Evolutionary conservation across 2,329 filamentous ascomycete genomes (phyloP).

Genomic region (Verticillium klebahnii): DNA sequence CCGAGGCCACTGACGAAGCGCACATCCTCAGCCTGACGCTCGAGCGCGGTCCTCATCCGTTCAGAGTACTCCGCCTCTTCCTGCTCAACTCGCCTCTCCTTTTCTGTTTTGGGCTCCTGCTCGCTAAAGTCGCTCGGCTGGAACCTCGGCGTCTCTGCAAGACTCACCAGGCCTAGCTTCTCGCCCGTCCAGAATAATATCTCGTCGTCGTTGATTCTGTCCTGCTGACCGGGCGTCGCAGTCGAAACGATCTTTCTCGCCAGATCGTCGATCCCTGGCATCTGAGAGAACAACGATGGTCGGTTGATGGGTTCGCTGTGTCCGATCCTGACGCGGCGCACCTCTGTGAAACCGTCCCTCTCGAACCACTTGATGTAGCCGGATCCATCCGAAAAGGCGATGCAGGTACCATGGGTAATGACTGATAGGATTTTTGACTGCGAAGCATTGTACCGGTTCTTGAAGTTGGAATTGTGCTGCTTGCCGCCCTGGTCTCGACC

Average conservation of each 20-base stretch:
- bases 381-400: constrained; percentile 80
- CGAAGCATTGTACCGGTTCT: constrained; percentile 81
- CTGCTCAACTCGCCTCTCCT: constrained; percentile 45
- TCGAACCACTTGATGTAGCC: constrained; percentile 90
- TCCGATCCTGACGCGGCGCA: constrained; percentile 49
- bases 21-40: constrained; percentile 74
- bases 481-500: constrained; percentile 21
- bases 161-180: constrained; percentile 67
- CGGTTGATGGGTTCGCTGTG: constrained; percentile 44
- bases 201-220: constrained; percentile 53
- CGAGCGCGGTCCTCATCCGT: constrained; percentile 69
- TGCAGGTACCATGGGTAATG: constrained; percentile 71
- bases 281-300: constrained; percentile 45
- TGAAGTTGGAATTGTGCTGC: constrained; percentile 49
- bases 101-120: constrained; percentile 33
- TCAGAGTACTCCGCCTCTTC: constrained; percentile 60
- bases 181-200: constrained; percentile 87
- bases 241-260: constrained; percentile 75
- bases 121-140: constrained; percentile 47
- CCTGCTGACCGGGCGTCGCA: constrained; percentile 26
- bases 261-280: constrained; percentile 61
- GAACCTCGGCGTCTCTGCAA: constrained; percentile 49
- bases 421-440: constrained; percentile 78
- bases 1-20: constrained; percentile 66
- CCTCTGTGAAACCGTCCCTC: constrained; percentile 67